phyloP scores from a whole-genome alignment of 371 early-diverging fungal genomes.

The Choanephora cucurbitarum region DNA sequence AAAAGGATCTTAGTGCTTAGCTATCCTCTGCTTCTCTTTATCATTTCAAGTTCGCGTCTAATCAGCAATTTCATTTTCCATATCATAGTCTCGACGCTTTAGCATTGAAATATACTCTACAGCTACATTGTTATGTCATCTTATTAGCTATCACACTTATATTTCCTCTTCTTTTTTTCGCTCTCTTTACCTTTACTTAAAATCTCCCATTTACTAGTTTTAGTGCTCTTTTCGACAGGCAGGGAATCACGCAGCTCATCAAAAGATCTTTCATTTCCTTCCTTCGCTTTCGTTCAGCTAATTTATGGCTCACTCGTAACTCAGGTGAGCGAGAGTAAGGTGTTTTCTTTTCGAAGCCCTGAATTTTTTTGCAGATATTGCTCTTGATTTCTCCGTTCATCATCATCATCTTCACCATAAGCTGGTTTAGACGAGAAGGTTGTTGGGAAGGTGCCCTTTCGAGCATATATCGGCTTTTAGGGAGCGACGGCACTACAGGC shows the following conservation, averaged over 20 bases:
- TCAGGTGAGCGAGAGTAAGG: constrained; percentile 74
- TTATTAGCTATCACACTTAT: neutral
- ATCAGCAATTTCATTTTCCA: constrained; percentile 51
- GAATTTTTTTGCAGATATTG: neutral
- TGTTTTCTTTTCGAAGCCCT: constrained; percentile 40
- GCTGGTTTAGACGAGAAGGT: neutral
- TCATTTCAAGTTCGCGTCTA: constrained; percentile 38
- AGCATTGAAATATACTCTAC: constrained; percentile 54
- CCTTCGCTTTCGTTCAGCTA: constrained; percentile 83
- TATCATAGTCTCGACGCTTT: constrained; percentile 54
- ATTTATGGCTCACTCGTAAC: constrained; percentile 74
- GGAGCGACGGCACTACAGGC: constrained; percentile 41
- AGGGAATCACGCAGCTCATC: constrained; percentile 77
- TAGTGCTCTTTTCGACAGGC: constrained; percentile 74
- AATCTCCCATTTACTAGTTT: constrained; percentile 88
- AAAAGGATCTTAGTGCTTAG: no score
- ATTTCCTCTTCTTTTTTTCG: neutral
- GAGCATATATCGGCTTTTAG: neutral
- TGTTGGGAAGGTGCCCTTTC: neutral
- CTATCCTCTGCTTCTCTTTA: constrained; percentile 35
- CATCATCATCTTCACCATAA: constrained; percentile 1
- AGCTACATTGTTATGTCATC: constrained; percentile 28
- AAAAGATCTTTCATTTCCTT: constrained; percentile 90
- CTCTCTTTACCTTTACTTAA: constrained; percentile 68
- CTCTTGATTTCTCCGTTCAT: constrained; percentile 7